Base-by-base conservation (phyloP, 257 asterid genomes). In the Solanum pinnatisectum region DNA sequence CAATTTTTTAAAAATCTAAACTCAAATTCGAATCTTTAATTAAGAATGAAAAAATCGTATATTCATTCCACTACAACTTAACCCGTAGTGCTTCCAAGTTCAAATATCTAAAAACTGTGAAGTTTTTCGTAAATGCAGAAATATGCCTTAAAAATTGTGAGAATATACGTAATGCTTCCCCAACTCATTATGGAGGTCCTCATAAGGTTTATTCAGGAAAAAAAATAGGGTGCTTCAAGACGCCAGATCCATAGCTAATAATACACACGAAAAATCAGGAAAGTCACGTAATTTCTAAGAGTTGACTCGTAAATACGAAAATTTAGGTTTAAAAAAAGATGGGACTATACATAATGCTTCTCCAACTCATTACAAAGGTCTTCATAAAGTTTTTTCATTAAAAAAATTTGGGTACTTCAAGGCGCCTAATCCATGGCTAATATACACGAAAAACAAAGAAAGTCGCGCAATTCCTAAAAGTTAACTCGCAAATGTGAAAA, bases 91-190 rank as follows among this genome's bases (percentile, higher is more conserved):
- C 0, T 25, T 5, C 1, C 15, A 13, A 42, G 35, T 39, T 39
- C 59, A 23, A 76, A 23, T 32, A 70, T 70, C 39, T 32, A 40
- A 65, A 10, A 3, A 77, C 36, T 78, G 11, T 37, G 16, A 37
- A 20, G 1, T 20, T 74, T 40, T 1, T 40, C 0, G 10, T 52
- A 18, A 6, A 52, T 52, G 22, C 2, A 0, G 2, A 52, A 1
- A 52, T 52, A 52, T 52, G 63, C 23, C 2, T 6, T 18, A 16
- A 52, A 52, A 18, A 52, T 2, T 2, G 4, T 52, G 4, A 9
- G 23, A 52, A 9, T 52, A 52, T 16, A 52, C 1, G 8, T 18
- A 52, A 18, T 16, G 10, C 0, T 18, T 52, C 0, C 10, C 10
- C 63, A 52, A 18, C 8, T 52, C 0, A 18, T 52, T 52, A 52